Percentiles rank a stretch among this genome's conserved stretches.
phyloP scores from a whole-genome alignment of 1,139 yeast genomes.

The Candida gigantensis region DNA sequence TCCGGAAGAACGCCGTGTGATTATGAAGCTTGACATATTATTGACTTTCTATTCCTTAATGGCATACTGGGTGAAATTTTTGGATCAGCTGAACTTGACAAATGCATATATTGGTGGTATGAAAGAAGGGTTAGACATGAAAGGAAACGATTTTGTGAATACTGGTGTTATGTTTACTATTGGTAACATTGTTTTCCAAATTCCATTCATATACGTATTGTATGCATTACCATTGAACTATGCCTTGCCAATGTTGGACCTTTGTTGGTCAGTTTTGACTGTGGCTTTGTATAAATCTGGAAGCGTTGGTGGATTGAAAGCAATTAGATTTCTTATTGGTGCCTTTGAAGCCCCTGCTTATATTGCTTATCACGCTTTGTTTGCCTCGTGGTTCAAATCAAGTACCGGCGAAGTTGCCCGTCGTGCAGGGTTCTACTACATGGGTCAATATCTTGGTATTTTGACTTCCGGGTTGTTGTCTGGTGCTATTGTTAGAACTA shows the following conservation, averaged over 20 bases:
- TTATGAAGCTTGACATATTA: slow-evolving; percentile 62
- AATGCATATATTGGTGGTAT: slow-evolving; percentile 74
- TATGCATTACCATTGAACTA: slow-evolving; percentile 54
- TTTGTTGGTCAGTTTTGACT: slow-evolving; percentile 69
- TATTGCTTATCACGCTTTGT: slow-evolving; percentile 59
- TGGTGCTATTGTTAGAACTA: slow-evolving; percentile 52
- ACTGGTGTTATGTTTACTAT: slow-evolving; percentile 59
- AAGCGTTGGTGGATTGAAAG: slow-evolving; percentile 51
- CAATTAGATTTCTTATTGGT: slow-evolving; percentile 60
- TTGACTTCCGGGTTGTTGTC: slow-evolving; percentile 66
- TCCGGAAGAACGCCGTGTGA: slow-evolving; percentile 53
- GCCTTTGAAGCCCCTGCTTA: slow-evolving; percentile 63
- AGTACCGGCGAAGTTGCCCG: slow-evolving; percentile 55
- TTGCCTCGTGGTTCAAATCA: slow-evolving; percentile 60
- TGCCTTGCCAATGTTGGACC: slow-evolving; percentile 57
- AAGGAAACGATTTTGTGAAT: slow-evolving; percentile 65
- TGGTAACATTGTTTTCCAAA: slow-evolving; percentile 60
- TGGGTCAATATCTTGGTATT: slow-evolving; percentile 62
- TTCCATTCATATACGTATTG: slow-evolving; percentile 46
- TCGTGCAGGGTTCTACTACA: slow-evolving; percentile 61
- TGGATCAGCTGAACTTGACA: slow-evolving; percentile 60
- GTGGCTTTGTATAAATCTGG: slow-evolving; percentile 51
- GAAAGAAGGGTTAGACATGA: slow-evolving; percentile 57
- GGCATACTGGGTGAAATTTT: slow-evolving; percentile 71
- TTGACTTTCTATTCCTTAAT: slow-evolving; percentile 60